phyloP scores from a whole-genome alignment of 2,329 filamentous ascomycete species.

The Pleoardoris graminearum region DNA sequence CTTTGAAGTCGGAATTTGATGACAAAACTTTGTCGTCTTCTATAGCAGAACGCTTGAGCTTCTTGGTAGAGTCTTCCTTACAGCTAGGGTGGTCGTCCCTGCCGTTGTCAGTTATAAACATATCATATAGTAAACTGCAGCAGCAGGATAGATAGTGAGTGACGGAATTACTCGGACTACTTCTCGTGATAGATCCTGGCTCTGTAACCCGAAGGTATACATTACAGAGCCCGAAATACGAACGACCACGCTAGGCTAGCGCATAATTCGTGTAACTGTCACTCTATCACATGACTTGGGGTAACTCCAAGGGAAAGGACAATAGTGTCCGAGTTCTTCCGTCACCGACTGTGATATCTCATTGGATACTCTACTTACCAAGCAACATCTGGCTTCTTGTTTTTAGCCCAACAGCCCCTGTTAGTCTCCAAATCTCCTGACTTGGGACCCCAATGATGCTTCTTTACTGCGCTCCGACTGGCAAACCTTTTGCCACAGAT shows the following conservation, averaged over 20 bases:
- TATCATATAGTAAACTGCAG: not conserved
- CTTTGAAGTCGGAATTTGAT: conserved; percentile 3
- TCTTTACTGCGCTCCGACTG: conserved; percentile 32
- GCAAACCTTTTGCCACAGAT: conserved; percentile 36
- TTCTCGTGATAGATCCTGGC: no score
- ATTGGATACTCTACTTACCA: conserved; percentile 20
- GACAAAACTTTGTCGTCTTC: not conserved
- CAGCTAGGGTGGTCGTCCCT: conserved; percentile 38
- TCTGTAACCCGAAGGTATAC: no score
- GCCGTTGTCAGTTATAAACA: conserved; percentile 2
- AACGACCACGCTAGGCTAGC: no score
- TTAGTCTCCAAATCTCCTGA: conserved; percentile 26
- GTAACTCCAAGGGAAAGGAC: no score
- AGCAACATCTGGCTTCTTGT: conserved; percentile 31
- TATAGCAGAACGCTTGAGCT: not conserved
- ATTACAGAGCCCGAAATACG: no score
- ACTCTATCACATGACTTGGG: no score
- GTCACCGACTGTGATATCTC: no score
- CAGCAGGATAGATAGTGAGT: no score
- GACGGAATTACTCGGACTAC: no score
- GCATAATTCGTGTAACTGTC: no score
- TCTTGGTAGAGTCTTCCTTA: conserved; percentile 7
- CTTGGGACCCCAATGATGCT: conserved; percentile 40
- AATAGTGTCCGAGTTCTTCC: no score
- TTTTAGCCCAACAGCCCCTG: conserved; percentile 39